Evolutionary conservation across 805 yeast genomes (phyloP).

Genomic region (Isabelozyma heimii): DNA sequence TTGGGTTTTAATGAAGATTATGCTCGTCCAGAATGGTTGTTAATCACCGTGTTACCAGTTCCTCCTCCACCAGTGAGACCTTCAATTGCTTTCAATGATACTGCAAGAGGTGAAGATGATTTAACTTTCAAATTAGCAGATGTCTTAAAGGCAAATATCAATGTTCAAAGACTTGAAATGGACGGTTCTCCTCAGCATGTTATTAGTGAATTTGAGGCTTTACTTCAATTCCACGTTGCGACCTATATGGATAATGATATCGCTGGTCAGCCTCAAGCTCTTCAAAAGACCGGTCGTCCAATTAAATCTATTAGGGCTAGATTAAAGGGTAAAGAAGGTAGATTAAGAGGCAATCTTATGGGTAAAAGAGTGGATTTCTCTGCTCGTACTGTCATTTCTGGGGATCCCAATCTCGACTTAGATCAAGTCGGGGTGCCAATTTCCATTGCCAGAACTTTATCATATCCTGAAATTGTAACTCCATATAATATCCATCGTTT

Average conservation of each 20-base stretch:
- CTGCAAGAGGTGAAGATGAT: conserved; percentile 99
- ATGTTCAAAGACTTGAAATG: conserved; percentile 95
- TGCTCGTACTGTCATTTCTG: conserved; percentile 98
- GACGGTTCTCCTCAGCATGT: conserved; percentile 99
- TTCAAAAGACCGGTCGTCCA: conserved; percentile 98
- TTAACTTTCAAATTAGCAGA: conserved; percentile 96
- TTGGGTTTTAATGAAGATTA: conserved; percentile 93
- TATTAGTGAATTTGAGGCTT: conserved; percentile 91
- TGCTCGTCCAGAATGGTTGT: conserved; percentile 98
- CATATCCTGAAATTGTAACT: conserved; percentile 97
- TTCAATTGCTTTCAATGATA: conserved; percentile 94
- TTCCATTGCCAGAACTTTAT: conserved; percentile 90
- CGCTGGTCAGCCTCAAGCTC: conserved; percentile 99
- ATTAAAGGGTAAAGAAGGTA: conserved; percentile 98
- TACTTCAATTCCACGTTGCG: conserved; percentile 96
- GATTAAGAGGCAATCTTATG: conserved; percentile 97
- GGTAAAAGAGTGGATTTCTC: conserved; percentile 99
- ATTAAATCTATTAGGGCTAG: conserved; percentile 99
- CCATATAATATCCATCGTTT: conserved; percentile 94
- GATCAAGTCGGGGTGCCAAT: conserved; percentile 99
- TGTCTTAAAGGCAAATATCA: conserved; percentile 92
- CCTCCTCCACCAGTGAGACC: conserved; percentile 99
- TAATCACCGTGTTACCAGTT: conserved; percentile 95
- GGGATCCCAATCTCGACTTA: conserved; percentile 95
- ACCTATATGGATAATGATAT: conserved; percentile 99